Conservation (phyloP, 306 rosid species). For the Mimosa bimucronata region DNA sequence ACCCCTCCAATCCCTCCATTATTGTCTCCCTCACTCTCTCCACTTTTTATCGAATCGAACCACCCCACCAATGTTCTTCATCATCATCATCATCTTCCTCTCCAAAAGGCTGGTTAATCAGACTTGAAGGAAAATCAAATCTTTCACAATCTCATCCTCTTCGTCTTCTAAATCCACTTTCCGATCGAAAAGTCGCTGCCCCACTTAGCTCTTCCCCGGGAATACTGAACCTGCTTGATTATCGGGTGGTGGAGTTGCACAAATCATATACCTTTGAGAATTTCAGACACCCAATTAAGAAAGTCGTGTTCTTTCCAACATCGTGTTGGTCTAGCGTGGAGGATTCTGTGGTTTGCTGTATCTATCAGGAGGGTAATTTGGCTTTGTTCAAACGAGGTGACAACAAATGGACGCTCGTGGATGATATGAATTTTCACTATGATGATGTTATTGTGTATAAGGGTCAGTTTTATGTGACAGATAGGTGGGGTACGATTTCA, state of each 20-base stretch:
- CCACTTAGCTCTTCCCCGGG: neutral
- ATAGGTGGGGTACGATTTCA: constrained; percentile 64
- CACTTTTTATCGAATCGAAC: constrained; percentile 47
- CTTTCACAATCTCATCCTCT: constrained; percentile 20
- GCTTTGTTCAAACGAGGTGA: constrained; percentile 53
- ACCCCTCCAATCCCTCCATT: neutral
- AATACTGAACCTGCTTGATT: constrained; percentile 39
- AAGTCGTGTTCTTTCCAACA: constrained; percentile 53
- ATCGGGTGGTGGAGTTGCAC: constrained; percentile 38
- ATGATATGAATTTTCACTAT: constrained; percentile 46
- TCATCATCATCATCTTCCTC: neutral
- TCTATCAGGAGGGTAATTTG: constrained; percentile 51
- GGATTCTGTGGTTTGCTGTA: constrained; percentile 41
- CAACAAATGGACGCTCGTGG: constrained; percentile 45
- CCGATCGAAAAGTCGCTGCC: constrained; percentile 29
- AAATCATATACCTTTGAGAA: constrained; percentile 43
- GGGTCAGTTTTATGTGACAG: constrained; percentile 65
- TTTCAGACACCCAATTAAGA: constrained; percentile 13
- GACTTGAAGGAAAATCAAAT: constrained; percentile 36
- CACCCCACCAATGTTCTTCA: neutral
- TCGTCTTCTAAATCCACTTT: constrained; percentile 45
- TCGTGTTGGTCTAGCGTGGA: constrained; percentile 40
- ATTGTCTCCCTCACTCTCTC: constrained; percentile 19
- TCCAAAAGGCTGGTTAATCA: constrained; percentile 47
- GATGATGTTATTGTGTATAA: constrained; percentile 63